Evolutionary conservation across 331 rosid species (phyloP).

Genomic region (Rosa hybrid): DNA sequence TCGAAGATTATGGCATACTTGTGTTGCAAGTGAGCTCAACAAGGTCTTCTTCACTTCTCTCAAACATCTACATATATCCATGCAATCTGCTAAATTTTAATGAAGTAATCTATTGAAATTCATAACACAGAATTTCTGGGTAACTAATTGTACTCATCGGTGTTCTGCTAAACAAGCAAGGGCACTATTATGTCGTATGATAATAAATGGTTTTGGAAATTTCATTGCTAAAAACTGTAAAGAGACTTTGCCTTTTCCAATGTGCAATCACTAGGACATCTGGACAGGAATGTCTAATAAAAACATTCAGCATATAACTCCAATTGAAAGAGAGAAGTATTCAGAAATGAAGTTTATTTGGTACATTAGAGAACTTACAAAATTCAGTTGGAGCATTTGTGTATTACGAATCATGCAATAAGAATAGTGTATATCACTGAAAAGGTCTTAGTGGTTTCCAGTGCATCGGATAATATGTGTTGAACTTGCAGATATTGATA

Average conservation of each 20-base stretch:
- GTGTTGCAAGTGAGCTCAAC: slow-evolving; percentile 44
- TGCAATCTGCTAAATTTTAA: too few species aligned
- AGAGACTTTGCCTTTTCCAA: too few species aligned
- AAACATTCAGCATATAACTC: background rate
- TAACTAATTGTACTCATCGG: background rate
- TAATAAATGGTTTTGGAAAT: background rate
- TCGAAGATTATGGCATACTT: slow-evolving; percentile 56
- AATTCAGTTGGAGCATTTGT: too few species aligned
- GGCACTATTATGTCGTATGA: background rate
- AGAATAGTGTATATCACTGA: background rate
- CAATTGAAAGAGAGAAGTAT: background rate
- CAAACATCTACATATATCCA: slow-evolving; percentile 8
- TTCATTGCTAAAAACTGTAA: background rate
- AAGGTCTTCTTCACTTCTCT: slow-evolving; percentile 42
- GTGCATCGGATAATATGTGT: background rate
- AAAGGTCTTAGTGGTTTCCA: background rate
- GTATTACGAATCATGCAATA: too few species aligned
- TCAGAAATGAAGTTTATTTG: too few species aligned
- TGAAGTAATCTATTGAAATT: background rate
- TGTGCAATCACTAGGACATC: too few species aligned
- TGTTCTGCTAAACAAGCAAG: too few species aligned
- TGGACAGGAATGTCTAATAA: too few species aligned
- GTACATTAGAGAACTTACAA: too few species aligned
- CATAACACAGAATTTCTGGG: background rate
- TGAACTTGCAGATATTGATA: too few species aligned